A percentile compares a stretch with the other conserved stretches of the same genome.
These are phyloP conservation scores for Thielaviopsis populi DNA, from an alignment of 2,329 filamentous ascomycete genomes.

Conservation along the genomic window DNA sequence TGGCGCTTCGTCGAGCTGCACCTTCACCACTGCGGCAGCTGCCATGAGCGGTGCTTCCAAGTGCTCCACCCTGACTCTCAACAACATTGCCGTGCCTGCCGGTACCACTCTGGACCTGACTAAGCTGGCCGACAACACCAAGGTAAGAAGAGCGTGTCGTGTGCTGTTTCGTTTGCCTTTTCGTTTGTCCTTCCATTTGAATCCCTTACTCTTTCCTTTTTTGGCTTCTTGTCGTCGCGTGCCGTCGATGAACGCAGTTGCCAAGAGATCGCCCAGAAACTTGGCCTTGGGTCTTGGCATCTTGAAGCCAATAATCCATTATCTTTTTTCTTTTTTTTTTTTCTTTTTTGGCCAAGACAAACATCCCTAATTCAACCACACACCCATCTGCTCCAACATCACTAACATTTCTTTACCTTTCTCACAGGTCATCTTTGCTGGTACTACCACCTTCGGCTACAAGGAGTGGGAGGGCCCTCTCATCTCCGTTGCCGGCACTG, in stretches of 20 bases:
- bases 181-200: background rate
- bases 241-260: background rate
- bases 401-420: constrained; percentile 19
- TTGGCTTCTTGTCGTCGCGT: background rate
- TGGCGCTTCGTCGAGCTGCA: constrained; percentile 28
- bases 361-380: background rate
- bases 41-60: constrained; percentile 33
- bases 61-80: constrained; percentile 40
- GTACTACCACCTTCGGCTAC: constrained; percentile 52
- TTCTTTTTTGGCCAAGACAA: too few species aligned
- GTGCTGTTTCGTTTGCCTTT: background rate
- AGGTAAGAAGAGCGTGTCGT: constrained; percentile 18
- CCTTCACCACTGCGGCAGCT: constrained; percentile 36
- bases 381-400: background rate
- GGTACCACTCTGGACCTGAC: constrained; percentile 45
- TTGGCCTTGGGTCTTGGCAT: background rate
- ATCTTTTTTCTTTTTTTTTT: too few species aligned
- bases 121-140: constrained; percentile 33
- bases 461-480: constrained; percentile 50
- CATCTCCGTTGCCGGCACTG: constrained; percentile 42
- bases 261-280: constrained; percentile 1
- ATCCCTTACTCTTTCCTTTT: background rate
- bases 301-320: background rate
- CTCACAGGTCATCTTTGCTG: constrained; percentile 40
- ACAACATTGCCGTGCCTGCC: constrained; percentile 39